Evolutionary conservation across 495 filamentous ascomycete genomes (phyloP), one percentile per base, ranked within the genome.

Genomic region (Barbatosphaeria neglecta): DNA sequence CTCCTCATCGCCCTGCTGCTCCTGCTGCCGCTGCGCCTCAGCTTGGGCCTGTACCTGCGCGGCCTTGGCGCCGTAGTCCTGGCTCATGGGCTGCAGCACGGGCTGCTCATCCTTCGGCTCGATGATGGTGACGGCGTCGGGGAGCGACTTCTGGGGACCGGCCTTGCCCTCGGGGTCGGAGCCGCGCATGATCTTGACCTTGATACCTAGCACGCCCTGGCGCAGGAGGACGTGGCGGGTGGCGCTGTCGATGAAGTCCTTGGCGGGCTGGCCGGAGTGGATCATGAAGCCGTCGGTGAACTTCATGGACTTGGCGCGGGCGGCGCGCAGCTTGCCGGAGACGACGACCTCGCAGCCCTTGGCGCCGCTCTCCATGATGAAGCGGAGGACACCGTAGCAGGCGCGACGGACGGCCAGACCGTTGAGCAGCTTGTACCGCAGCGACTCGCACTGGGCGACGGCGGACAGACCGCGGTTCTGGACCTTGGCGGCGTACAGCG

Each of bases 221-320:
- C 92, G 86, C 66, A 98, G 89, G 49, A 98, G 89, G 56, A 98
- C 92, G 86, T 98, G 92, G 58, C 92, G 90, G 58, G 89, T 95
- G 51, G 92, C 93, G 62, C 73, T 80, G 78, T 98, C 92, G 71
- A 98, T 98, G 78, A 98, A 98, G 74, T 98, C 92, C 74, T 92
- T 90, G 59, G 92, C 93, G 57, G 92, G 92, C 66, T 97, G 92
- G 75, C 92, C 92, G 65, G 92, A 97, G 86, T 98, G 92, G 78
- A 98, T 98, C 92, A 98, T 98, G 87, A 98, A 98, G 63, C 92
- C 92, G 68, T 98, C 92, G 67, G 92, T 98, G 82, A 98, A 98
- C 82, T 98, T 98, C 92, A 98, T 98, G 77, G 80, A 86, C 86
- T 98, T 98, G 66, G 92, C 92, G 78, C 92, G 86, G 58, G 92